These are phyloP conservation scores for Deinandra increscens DNA, from an alignment of 129 eudicot genomes.

Conservation along the genomic window DNA sequence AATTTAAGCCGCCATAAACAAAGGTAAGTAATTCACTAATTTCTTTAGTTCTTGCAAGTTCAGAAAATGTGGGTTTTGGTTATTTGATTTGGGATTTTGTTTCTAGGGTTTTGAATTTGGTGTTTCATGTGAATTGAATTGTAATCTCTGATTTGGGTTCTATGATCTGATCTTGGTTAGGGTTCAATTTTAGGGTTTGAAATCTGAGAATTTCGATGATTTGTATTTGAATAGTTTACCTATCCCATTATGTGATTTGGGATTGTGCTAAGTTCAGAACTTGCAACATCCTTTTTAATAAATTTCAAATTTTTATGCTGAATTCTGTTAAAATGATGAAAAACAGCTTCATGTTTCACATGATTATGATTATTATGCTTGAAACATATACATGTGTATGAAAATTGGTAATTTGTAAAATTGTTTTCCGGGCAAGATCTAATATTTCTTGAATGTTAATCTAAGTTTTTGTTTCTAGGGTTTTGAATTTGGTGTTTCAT, in stretches of 20 bases:
- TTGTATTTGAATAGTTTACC: background rate
- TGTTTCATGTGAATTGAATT: background rate
- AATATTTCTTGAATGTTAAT: background rate
- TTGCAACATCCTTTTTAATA: background rate
- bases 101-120: constrained; percentile 20
- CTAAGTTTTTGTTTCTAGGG: constrained; percentile 2
- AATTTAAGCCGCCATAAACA: constrained; percentile 26
- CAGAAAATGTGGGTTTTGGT: constrained; percentile 13
- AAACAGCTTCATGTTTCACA: constrained; percentile 19
- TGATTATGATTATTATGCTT: constrained; percentile 17
- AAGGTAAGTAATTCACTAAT: constrained; percentile 22
- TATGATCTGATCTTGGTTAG: constrained; percentile 3
- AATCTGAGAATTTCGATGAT: constrained; percentile 1
- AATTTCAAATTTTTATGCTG: constrained; percentile 7
- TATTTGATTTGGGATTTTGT: constrained; percentile 3
- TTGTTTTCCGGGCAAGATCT: constrained; percentile 20
- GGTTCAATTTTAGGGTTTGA: constrained; percentile 24
- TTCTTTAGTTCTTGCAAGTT: background rate
- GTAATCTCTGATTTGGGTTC: constrained; percentile 15
- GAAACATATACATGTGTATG: background rate
- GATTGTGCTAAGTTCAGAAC: background rate
- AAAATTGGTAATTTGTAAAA: constrained; percentile 5
- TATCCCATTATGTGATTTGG: constrained; percentile 4
- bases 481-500: too few relatives aligned
- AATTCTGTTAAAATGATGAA: constrained; percentile 12